Evolutionary conservation across 331 rosid species (phyloP), one percentile per base, ranked within the genome.

Genomic region (Pyrus hybrid): DNA sequence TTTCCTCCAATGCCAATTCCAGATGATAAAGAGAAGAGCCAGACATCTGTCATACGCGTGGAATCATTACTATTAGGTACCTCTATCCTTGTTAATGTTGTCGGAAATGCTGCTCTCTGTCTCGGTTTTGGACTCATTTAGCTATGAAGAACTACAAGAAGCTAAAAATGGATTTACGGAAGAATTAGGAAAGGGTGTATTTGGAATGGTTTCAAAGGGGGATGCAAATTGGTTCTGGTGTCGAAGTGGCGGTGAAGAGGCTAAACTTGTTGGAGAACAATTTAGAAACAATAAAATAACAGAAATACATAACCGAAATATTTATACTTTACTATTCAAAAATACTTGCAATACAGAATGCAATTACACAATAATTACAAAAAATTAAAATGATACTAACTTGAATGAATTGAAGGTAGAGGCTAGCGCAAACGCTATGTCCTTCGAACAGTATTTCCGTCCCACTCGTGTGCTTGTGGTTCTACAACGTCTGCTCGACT

Each of bases 161-260:
- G 71, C 78, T 1, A 74, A 64, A 11, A 33, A 25, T 49, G 78
- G 53, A 20, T 74, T 74, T 63, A 29, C 13, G 6, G 78, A 74
- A 49, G 35, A 63, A 29, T 22, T 75, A 8, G 79, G 72, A 5
- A 30, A 4, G 12, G 79, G 72, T 2, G 9, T 65, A 8, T 64
- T 30, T 22, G 79, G 65, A 3, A 13, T 5, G 8, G 79, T 30
- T 65, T 26, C 71, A 75, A 75, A 65, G 79, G 78, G 30, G 7
- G 41, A n/a, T 65, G 22, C 25, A 65, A 33, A 65, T 33, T 32
- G 51, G 72, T 30, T 14, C 30, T 51, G 28, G 16, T 26, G 5
- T 21, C 5, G 17, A 45, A 10, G 80, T 67, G n/a, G 79, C 73
- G 0, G 67, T 71, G 23, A 77, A 77, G 70, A 70, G 45, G 81